These are phyloP conservation scores for Detonula confervacea DNA, from an alignment of 352 stramenopile species.

Conservation along the genomic window DNA sequence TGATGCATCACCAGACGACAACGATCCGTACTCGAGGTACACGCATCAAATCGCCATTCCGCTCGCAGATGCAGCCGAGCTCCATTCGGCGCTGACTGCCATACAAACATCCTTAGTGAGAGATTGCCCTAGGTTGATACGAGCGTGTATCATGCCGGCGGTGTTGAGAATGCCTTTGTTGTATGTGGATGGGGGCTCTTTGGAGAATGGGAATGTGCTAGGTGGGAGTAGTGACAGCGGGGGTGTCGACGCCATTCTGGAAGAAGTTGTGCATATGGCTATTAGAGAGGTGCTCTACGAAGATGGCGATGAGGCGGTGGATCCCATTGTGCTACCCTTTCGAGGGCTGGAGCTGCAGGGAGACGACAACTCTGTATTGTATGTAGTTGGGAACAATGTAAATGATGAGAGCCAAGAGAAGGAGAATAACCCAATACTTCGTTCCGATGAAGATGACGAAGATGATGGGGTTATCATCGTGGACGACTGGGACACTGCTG, in stretches of 20 bases:
- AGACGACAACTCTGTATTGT: constrained; percentile 68
- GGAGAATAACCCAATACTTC: not conserved
- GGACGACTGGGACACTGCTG: constrained; percentile 30
- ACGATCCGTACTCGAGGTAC: constrained; percentile 38
- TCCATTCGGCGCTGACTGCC: constrained; percentile 70
- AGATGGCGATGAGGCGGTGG: constrained; percentile 22
- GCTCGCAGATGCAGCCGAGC: constrained; percentile 63
- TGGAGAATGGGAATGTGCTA: constrained; percentile 7
- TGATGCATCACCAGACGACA: constrained; percentile 18
- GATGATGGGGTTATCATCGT: constrained; percentile 41
- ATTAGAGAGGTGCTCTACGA: constrained; percentile 34
- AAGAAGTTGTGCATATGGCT: constrained; percentile 38
- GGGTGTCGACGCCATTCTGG: constrained; percentile 34
- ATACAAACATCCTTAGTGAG: constrained; percentile 77
- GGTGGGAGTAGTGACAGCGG: constrained; percentile 7
- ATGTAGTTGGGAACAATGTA: constrained; percentile 58
- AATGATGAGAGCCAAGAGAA: constrained; percentile 27
- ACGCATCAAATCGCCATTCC: constrained; percentile 80
- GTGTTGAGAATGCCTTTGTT: constrained; percentile 67
- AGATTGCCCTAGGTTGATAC: constrained; percentile 74
- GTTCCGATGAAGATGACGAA: constrained; percentile 31
- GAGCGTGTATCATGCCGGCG: constrained; percentile 68
- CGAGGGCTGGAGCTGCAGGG: constrained; percentile 76
- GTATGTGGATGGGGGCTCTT: constrained; percentile 55
- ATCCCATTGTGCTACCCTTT: constrained; percentile 72